These are phyloP conservation scores for Chaetoscypha palmicola DNA, from an alignment of 2,329 filamentous ascomycete genomes.

Conservation along the genomic window DNA sequence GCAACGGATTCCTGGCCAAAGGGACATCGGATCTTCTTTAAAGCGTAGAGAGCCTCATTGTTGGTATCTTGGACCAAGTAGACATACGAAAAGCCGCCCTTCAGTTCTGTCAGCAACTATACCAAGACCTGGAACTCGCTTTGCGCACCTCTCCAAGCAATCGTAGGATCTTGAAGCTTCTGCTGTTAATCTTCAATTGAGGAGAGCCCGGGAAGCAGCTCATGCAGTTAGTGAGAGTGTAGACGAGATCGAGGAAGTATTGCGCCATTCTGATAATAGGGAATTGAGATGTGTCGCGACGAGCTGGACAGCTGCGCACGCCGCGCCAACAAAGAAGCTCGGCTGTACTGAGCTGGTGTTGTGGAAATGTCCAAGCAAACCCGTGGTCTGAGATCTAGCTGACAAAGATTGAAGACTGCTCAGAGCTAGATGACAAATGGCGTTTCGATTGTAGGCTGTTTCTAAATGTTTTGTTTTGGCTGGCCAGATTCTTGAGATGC, in stretches of 20 bases:
- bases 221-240: conserved; percentile 89
- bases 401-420: too few relatives aligned
- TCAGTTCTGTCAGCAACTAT: conserved; percentile 11
- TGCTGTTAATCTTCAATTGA: conserved; percentile 88
- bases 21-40: conserved; percentile 98
- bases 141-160: conserved; percentile 75
- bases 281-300: conserved; percentile 11
- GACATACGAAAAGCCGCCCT: conserved; percentile 98
- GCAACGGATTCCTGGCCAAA: conserved; percentile 95
- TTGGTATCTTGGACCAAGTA: conserved; percentile 93
- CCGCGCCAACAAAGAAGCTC: not conserved
- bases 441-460: not conserved
- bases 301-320: not conserved
- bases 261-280: conserved; percentile 55
- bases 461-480: not conserved
- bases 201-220: conserved; percentile 94
- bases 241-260: conserved; percentile 80
- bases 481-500: too few relatives aligned
- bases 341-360: not conserved
- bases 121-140: too few relatives aligned
- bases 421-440: not conserved
- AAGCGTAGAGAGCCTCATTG: conserved; percentile 77
- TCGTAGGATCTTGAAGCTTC: conserved; percentile 92
- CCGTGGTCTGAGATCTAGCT: too few relatives aligned
- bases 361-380: too few relatives aligned